These are phyloP conservation scores for Avena insularis DNA, from an alignment of 176 grass and related monocot species.

Conservation along the genomic window DNA sequence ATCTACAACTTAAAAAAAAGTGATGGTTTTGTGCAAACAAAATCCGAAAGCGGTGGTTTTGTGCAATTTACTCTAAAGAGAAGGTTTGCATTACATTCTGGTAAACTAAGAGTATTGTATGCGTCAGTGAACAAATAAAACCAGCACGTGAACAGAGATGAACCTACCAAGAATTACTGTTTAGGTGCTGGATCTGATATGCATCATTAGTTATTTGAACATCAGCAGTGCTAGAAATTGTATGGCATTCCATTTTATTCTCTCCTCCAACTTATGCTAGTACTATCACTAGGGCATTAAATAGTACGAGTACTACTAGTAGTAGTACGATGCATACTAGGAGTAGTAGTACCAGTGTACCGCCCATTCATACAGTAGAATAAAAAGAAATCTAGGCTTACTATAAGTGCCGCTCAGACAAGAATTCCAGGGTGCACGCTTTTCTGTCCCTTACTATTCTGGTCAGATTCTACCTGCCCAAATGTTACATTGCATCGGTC, in stretches of 20 bases:
- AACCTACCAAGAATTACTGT: background rate
- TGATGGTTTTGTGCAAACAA: too few species aligned
- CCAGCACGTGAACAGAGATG: background rate
- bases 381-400: constrained; percentile 57
- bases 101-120: background rate
- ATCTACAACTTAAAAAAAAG: too few species aligned
- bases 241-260: background rate
- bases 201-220: background rate
- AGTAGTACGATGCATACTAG: background rate
- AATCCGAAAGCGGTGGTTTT: too few species aligned
- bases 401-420: constrained; percentile 49
- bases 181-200: background rate
- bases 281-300: constrained; percentile 33
- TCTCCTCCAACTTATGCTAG: background rate
- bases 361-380: constrained; percentile 39
- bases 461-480: constrained; percentile 47
- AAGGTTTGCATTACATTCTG: background rate
- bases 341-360: constrained; percentile 28
- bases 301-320: constrained; percentile 6
- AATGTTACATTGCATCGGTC: constrained; percentile 15
- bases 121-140: background rate
- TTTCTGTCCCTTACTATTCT: constrained; percentile 60
- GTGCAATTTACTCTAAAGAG: background rate
- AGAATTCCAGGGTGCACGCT: constrained; percentile 42
- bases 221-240: background rate